Conservation (phyloP, 1,139 yeast species). For the Suhomyces bokatorum region DNA sequence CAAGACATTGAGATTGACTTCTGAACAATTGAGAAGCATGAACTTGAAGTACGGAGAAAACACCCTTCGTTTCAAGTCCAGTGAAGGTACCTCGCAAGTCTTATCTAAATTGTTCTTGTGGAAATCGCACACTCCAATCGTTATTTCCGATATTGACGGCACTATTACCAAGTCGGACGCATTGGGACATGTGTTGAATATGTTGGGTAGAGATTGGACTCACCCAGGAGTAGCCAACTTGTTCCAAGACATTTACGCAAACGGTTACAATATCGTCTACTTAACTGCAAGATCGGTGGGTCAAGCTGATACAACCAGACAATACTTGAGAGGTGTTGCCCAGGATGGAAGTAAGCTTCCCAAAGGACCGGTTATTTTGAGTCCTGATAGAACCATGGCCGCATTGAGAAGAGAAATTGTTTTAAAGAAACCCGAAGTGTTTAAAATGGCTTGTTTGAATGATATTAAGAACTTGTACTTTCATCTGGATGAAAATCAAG, state of each 20-base stretch:
- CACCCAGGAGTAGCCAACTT: slow-evolving; percentile 93
- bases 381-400: slow-evolving; percentile 97
- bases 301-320: slow-evolving; percentile 89
- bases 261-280: slow-evolving; percentile 93
- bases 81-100: slow-evolving; percentile 78
- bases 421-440: slow-evolving; percentile 92
- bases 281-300: slow-evolving; percentile 95
- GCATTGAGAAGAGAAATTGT: slow-evolving; percentile 91
- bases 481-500: slow-evolving; percentile 27
- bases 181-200: slow-evolving; percentile 89
- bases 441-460: slow-evolving; percentile 93
- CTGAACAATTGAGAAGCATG: slow-evolving; percentile 80
- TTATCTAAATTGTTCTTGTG: slow-evolving; percentile 77
- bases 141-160: slow-evolving; percentile 96
- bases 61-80: slow-evolving; percentile 73
- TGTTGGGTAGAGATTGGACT: slow-evolving; percentile 97
- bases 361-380: slow-evolving; percentile 87
- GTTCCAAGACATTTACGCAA: slow-evolving; percentile 77
- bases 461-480: slow-evolving; percentile 76
- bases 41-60: slow-evolving; percentile 79
- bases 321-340: slow-evolving; percentile 73
- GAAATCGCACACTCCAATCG: slow-evolving; percentile 85
- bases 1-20: slow-evolving; percentile 86
- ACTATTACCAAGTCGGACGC: slow-evolving; percentile 98
- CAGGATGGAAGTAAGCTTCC: slow-evolving; percentile 81